phyloP scores from a whole-genome alignment of 352 stramenopile genomes.

The Phytophthora lateralis region DNA sequence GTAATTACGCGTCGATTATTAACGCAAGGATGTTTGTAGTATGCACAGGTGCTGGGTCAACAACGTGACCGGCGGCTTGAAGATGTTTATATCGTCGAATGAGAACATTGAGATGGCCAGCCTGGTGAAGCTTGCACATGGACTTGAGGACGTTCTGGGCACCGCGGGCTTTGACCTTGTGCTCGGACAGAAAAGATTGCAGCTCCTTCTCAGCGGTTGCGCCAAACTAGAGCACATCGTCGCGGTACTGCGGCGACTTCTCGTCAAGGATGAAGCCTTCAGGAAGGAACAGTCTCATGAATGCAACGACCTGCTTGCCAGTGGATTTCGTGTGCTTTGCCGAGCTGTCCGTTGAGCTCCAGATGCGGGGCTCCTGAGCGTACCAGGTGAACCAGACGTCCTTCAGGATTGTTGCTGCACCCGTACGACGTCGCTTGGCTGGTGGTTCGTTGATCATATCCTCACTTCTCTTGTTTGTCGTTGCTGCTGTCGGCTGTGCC shows the following conservation, averaged over 20 bases:
- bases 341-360: not conserved
- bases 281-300: constrained; percentile 1
- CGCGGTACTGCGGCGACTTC: not conserved
- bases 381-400: constrained; percentile 19
- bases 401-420: not conserved
- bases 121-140: constrained; percentile 9
- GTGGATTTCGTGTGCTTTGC: constrained; percentile 14
- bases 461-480: not conserved
- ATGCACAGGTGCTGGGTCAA: not conserved
- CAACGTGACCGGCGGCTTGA: not conserved
- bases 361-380: constrained; percentile 6
- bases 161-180: constrained; percentile 1
- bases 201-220: not conserved
- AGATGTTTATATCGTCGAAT: constrained; percentile 1
- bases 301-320: not conserved
- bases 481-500: not conserved
- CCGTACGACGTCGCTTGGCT: constrained; percentile 3
- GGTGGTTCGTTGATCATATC: not conserved
- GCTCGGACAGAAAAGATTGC: not conserved
- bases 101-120: not conserved
- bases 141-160: constrained; percentile 15
- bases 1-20: not conserved
- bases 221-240: not conserved
- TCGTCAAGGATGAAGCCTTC: not conserved
- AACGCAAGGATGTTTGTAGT: not conserved